These are phyloP conservation scores for Sungouiozyma intestinalis DNA, from an alignment of 805 yeast genomes.

Conservation along the genomic window DNA sequence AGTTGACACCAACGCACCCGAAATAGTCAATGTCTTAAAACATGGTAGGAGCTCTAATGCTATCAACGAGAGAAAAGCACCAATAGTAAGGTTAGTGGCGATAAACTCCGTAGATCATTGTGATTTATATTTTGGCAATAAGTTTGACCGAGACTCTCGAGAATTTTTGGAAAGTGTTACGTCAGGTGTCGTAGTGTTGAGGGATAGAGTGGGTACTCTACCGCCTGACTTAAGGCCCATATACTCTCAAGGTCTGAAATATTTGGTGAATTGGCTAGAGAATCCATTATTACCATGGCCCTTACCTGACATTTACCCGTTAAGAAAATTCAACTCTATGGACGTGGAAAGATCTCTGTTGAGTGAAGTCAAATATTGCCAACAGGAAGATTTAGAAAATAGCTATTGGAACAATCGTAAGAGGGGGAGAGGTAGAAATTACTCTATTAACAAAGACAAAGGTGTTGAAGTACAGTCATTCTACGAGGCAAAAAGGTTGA, in stretches of 20 bases:
- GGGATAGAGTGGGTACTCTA: conserved; percentile 72
- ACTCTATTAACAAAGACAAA: conserved; percentile 4
- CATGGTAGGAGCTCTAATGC: conserved; percentile 22
- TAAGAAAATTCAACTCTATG: conserved; percentile 50
- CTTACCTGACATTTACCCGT: conserved; percentile 57
- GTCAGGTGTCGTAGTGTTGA: conserved; percentile 70
- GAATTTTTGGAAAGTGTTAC: conserved; percentile 56
- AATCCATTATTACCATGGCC: conserved; percentile 52
- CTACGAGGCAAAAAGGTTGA: conserved; percentile 52
- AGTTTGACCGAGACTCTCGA: conserved; percentile 23
- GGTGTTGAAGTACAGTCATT: conserved; percentile 23
- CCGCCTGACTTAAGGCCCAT: conserved; percentile 74
- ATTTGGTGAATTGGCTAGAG: conserved; percentile 52
- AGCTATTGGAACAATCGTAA: conserved; percentile 20
- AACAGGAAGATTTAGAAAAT: conserved; percentile 34
- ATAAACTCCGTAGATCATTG: conserved; percentile 80
- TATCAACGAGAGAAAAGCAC: conserved; percentile 11
- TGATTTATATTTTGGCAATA: conserved; percentile 38
- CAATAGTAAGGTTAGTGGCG: conserved; percentile 61
- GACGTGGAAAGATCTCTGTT: conserved; percentile 75
- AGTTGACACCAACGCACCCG: conserved; percentile 33
- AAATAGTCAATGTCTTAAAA: conserved; percentile 25
- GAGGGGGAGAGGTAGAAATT: conserved; percentile 17
- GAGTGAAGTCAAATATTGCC: conserved; percentile 59
- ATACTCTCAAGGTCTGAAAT: conserved; percentile 54